Base-by-base conservation (phyloP, 2,329 filamentous ascomycete genomes). In the Penicillium aurantiogriseum region DNA sequence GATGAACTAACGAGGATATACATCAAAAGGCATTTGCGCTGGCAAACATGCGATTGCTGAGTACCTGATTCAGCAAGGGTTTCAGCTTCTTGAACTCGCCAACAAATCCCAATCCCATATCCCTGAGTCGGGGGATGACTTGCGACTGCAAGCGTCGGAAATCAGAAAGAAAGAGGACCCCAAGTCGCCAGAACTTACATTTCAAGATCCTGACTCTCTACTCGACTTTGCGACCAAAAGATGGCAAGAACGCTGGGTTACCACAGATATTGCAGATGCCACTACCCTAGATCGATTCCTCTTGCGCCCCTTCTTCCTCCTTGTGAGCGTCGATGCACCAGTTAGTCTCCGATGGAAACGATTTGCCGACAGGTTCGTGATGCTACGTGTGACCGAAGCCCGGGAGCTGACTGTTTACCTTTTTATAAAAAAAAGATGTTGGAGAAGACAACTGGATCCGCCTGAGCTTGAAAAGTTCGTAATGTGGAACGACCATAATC, bases 291-390 rank as follows among this genome's bases (percentile, higher is more conserved):
- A 97, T 66, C 82, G 86, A 25, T 85, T 97, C 50, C 79, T 87
- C 58, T 83, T 88, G 21, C 85, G 94, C 8, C 94, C 94, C 0
- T 97, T 96, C 79, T 97, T 97, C 80, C 83, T 99, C 49, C 85
- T 97, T 35, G 81, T 99, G 69, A 93, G 91, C 72, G 87, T 97
- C 47, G 93, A 97, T 74, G 93, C 92, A 5, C 94, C 94, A 2
- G 82, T 97, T 45, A 89, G 85, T 49, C 80, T 93, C 44, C 88
- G 94, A 51, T 97, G 91, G 90, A 82, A 84, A 67, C 88, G 94
- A 45, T 92, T 89, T 78, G 85, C 85, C 61, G 75, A 82, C 58
- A 81, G 83, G 74, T 80, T 57, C 36, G 65, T 66, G 21, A n/a
- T 36, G 29, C 40, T 11, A 15, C 19, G 6, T 38, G 13, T 36